Conservation (phyloP, 371 early-diverging fungal species). For the Zychaea mexicana region DNA sequence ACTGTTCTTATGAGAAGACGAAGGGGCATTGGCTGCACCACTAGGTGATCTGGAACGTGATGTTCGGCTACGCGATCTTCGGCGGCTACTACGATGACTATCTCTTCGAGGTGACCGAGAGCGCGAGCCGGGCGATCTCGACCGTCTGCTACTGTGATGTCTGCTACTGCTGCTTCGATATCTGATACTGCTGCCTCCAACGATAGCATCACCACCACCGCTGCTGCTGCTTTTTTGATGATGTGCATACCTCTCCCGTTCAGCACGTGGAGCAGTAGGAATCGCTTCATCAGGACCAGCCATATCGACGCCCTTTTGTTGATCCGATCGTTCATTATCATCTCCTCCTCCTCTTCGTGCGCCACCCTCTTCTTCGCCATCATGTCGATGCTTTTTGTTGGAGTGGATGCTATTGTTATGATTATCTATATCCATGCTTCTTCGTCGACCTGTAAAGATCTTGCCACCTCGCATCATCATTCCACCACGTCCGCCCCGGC, state of each 20-base stretch:
- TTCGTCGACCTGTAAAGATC: conserved; percentile 7
- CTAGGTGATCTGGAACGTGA: conserved; percentile 20
- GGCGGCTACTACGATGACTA: conserved; percentile 3
- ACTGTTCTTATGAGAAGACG: too few relatives aligned
- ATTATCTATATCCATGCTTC: conserved; percentile 5
- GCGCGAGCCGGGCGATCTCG: neutral
- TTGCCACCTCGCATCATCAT: conserved; percentile 10
- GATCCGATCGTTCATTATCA: neutral
- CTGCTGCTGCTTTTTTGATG: conserved; percentile 1
- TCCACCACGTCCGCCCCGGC: conserved; percentile 28
- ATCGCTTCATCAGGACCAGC: conserved; percentile 27
- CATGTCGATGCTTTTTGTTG: conserved; percentile 3
- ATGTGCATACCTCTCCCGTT: conserved; percentile 14
- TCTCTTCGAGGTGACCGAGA: conserved; percentile 13
- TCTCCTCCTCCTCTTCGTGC: neutral
- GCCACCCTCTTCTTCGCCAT: neutral
- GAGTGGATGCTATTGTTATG: neutral
- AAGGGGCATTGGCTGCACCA: too few relatives aligned
- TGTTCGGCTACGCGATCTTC: conserved; percentile 3
- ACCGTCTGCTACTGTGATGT: conserved; percentile 16
- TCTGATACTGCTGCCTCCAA: conserved; percentile 11
- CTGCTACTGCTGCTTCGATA: conserved; percentile 19
- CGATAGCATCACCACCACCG: too few relatives aligned
- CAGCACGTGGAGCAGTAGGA: conserved; percentile 32
- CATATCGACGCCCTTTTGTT: conserved; percentile 24